These are phyloP conservation scores for Cordyceps fumosorosea DNA, from an alignment of 2,329 filamentous ascomycete species.

Conservation along the genomic window DNA sequence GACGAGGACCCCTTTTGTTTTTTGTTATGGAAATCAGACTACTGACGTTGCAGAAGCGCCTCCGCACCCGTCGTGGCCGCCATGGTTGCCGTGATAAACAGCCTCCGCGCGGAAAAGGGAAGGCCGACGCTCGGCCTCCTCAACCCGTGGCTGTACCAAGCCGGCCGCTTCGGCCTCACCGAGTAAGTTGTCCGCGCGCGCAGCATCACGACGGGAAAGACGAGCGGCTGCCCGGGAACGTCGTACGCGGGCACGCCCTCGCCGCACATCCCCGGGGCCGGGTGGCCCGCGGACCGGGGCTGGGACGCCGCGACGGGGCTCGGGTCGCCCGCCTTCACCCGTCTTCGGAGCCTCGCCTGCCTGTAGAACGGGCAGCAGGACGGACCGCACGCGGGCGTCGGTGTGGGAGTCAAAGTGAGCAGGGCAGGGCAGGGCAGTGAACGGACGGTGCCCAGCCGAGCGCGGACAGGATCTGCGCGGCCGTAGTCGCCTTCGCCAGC, in stretches of 20 bases:
- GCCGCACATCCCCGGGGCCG: conserved; percentile 21
- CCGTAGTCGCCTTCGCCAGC: too few relatives aligned
- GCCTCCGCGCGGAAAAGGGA: conserved; percentile 49
- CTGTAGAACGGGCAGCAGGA: not conserved
- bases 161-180: conserved; percentile 25
- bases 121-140: conserved; percentile 50
- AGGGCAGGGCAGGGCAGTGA: not conserved
- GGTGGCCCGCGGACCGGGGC: conserved; percentile 24
- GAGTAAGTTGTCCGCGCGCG: conserved; percentile 23
- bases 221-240: conserved; percentile 25
- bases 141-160: conserved; percentile 53
- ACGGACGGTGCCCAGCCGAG: too few relatives aligned
- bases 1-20: not conserved
- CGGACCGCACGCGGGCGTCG: not conserved
- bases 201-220: conserved; percentile 31
- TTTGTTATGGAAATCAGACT: not conserved
- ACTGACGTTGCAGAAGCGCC: conserved; percentile 32
- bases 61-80: conserved; percentile 56
- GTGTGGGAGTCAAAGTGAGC: not conserved
- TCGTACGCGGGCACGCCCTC: conserved; percentile 22
- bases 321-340: conserved; percentile 39
- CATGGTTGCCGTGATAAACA: conserved; percentile 59
- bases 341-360: conserved; percentile 18
- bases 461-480: too few relatives aligned
- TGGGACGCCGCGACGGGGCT: conserved; percentile 36